Conservation (phyloP, 805 yeast species). For the Pichia nanzhaoensis region DNA sequence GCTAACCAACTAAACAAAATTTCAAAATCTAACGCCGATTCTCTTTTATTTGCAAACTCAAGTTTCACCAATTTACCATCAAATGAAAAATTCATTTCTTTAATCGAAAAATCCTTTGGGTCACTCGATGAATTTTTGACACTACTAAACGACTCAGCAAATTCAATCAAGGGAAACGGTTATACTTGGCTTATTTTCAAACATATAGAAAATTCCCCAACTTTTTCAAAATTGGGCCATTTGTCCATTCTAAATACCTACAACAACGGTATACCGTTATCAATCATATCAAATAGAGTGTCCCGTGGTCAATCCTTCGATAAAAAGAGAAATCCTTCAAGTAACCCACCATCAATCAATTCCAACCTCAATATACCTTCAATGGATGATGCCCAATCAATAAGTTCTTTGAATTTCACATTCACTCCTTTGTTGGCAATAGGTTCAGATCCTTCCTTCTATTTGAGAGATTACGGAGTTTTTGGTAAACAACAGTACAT, state of each 20-base stretch:
- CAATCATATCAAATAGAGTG: constrained; percentile 43
- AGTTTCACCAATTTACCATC: constrained; percentile 25
- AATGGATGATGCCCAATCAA: constrained; percentile 36
- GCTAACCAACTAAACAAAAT: constrained; percentile 19
- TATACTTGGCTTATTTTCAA: constrained; percentile 81
- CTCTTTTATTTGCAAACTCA: constrained; percentile 27
- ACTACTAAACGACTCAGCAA: constrained; percentile 60
- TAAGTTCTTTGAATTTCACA: constrained; percentile 35
- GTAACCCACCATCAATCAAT: not conserved
- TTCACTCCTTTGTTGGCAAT: constrained; percentile 60
- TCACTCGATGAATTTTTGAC: constrained; percentile 69
- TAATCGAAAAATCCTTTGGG: constrained; percentile 63
- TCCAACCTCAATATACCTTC: constrained; percentile 23
- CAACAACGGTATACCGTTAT: constrained; percentile 78
- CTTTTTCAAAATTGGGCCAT: constrained; percentile 30
- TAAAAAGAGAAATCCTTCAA: constrained; percentile 3
- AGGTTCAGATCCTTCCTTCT: constrained; percentile 66
- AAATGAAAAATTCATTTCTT: constrained; percentile 30
- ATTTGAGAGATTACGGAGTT: constrained; percentile 70
- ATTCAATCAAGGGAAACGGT: constrained; percentile 80
- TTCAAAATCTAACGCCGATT: constrained; percentile 24
- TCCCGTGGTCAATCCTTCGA: constrained; percentile 13
- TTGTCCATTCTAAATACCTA: constrained; percentile 77
- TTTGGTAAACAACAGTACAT: constrained; percentile 70
- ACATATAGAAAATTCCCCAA: constrained; percentile 19